Evolutionary conservation across 163 green algal genomes (phyloP), one percentile per base, ranked within the genome.

Genomic region (Volvox carteri): DNA sequence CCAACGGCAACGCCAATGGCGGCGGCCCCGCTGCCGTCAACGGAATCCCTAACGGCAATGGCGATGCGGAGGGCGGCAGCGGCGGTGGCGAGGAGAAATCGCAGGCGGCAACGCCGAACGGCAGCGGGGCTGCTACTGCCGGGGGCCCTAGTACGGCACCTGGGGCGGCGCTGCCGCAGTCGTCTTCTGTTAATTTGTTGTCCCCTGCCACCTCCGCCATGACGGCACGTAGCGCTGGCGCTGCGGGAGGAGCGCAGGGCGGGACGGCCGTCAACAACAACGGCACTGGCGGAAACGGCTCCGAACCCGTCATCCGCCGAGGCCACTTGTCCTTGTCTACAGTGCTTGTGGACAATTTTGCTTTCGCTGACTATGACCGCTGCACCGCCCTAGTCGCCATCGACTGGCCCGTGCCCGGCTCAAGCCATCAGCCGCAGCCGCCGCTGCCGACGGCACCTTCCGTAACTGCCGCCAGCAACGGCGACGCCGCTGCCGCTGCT

Each of bases 341-440:
- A 4, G 21, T 60, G 3, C 56, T 86, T 11, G 79, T 86, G 41
- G 79, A 86, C 44, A 78, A 18, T 18, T 86, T 78, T 33, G n/a
- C 79, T 44, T 86, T 86, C 44, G 62, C 62, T 2, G 79, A 50
- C n/a, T 86, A 68, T 21, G 79, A 70, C 79, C 46, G 62, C 62
- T 86, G 79, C n/a, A 86, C 79, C 3, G 60, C 60, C 12, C 60
- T 86, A 8, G 60, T 77, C 14, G 42, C 79, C 39, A 33, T 86
- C 19, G 79, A 86, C 62, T 86, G 79, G 79, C 65, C 33, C 18
- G 35, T 75, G 65, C 30, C 65, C 65, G 35, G 65, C 65, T 33
- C 33, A 21, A 35, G 65, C 62, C 25, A 8, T 9, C 33, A 28
- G 56, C 9, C 33, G 21, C 39, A 2, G 11, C 5, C 56, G 56